A percentile compares a stretch with the other conserved stretches of the same genome.
Evolutionary conservation across 2,329 filamentous ascomycete genomes (phyloP).

Genomic region (Aspergillus sp.): DNA sequence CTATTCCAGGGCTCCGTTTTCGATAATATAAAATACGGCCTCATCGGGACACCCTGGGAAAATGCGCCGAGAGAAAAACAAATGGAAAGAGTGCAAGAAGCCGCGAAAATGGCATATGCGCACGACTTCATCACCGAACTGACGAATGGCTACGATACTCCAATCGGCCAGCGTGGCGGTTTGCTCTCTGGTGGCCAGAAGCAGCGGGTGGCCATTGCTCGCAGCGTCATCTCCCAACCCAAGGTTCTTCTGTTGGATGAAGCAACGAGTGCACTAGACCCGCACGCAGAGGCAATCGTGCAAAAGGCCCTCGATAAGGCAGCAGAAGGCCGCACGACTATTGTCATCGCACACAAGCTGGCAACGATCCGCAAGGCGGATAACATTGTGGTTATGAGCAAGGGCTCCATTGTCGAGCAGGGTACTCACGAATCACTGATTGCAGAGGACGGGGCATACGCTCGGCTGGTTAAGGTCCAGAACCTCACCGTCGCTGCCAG

Average conservation of each 20-base stretch:
- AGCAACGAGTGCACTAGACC: constrained; percentile 90
- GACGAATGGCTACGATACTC: constrained; percentile 86
- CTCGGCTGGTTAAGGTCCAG: constrained; percentile 83
- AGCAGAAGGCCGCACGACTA: constrained; percentile 83
- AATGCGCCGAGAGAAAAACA: constrained; percentile 66
- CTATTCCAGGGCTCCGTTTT: constrained; percentile 88
- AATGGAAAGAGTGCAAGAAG: constrained; percentile 70
- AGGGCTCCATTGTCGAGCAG: constrained; percentile 83
- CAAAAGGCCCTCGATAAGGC: constrained; percentile 92
- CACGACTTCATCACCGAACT: constrained; percentile 84
- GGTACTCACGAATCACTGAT: constrained; percentile 82
- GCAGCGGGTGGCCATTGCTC: constrained; percentile 91
- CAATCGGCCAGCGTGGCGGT: constrained; percentile 94
- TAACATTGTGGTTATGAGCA: constrained; percentile 91
- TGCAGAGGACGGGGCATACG: constrained; percentile 70
- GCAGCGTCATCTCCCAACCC: constrained; percentile 85
- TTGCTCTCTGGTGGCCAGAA: constrained; percentile 93
- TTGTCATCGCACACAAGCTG: constrained; percentile 91
- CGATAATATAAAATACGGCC: constrained; percentile 84
- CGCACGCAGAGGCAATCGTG: constrained; percentile 92
- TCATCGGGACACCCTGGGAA: constrained; percentile 81
- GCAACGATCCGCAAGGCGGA: constrained; percentile 93
- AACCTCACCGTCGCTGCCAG: constrained; percentile 59
- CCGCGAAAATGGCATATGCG: constrained; percentile 87
- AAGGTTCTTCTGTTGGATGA: constrained; percentile 92